A percentile compares a stretch with the other conserved stretches of the same genome.
Evolutionary conservation across 2,329 filamentous ascomycete genomes (phyloP).

Genomic region (Gaeumannomyces tritici): DNA sequence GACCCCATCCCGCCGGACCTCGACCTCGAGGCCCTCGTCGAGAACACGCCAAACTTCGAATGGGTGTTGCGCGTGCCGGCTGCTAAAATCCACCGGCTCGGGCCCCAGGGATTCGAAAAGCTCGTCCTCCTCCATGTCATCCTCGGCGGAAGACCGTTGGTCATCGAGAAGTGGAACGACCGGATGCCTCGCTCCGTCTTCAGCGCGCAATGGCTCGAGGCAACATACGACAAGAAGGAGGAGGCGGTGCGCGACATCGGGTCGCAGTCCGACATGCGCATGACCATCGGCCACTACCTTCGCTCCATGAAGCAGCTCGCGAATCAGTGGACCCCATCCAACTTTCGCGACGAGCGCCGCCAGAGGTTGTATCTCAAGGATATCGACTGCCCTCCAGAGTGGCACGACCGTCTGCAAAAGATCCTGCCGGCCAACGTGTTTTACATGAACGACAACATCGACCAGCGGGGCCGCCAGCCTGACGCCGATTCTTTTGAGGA

Average conservation of each 20-base stretch:
- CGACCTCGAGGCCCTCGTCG: constrained; percentile 66
- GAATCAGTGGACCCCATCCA: constrained; percentile 67
- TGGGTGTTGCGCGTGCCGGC: constrained; percentile 75
- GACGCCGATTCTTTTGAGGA: constrained; percentile 31
- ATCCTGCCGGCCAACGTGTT: constrained; percentile 75
- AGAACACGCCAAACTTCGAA: constrained; percentile 73
- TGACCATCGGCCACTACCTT: constrained; percentile 85
- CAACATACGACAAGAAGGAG: constrained; percentile 69
- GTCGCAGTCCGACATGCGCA: constrained; percentile 62
- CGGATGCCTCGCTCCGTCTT: constrained; percentile 71
- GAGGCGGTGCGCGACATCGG: constrained; percentile 79
- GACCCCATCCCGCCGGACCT: constrained; percentile 83
- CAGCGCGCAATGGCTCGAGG: constrained; percentile 68
- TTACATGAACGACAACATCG: constrained; percentile 77
- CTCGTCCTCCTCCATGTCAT: constrained; percentile 78
- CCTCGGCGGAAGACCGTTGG: constrained; percentile 73
- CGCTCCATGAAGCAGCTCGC: constrained; percentile 77
- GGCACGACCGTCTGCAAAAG: constrained; percentile 70
- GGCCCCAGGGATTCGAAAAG: constrained; percentile 73
- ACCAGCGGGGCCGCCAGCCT: constrained; percentile 24
- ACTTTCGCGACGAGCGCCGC: constrained; percentile 67
- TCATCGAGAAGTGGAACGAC: constrained; percentile 81
- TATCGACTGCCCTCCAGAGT: constrained; percentile 85
- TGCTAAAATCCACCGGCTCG: constrained; percentile 67
- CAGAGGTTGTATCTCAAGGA: constrained; percentile 95